Conservation (phyloP, 1,284 basidiomycete genomes). For the Cystobasidium sp. region DNA sequence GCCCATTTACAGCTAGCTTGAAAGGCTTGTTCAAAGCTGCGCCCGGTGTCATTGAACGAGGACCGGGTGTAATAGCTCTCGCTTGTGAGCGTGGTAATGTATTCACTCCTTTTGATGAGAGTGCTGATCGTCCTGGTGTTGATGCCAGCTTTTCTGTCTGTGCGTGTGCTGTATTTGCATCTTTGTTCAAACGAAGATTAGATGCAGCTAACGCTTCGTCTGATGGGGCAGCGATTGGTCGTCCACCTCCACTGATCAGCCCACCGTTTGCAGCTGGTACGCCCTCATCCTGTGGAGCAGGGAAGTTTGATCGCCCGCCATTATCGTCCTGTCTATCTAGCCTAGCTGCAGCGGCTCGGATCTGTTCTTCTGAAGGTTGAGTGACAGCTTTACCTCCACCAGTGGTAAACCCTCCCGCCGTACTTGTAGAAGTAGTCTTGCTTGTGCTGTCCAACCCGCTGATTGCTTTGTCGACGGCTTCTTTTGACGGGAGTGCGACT, state of each 20-base stretch:
- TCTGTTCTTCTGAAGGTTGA: constrained; percentile 18
- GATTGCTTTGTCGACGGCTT: constrained; percentile 1
- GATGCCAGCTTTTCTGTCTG: background rate
- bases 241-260: constrained; percentile 6
- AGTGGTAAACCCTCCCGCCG: constrained; percentile 26
- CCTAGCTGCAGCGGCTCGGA: background rate
- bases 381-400: constrained; percentile 32
- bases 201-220: background rate
- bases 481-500: constrained; percentile 16
- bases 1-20: background rate
- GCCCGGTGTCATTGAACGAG: background rate
- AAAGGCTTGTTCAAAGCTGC: constrained; percentile 13
- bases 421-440: background rate
- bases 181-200: background rate
- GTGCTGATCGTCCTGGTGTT: constrained; percentile 19
- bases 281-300: background rate
- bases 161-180: background rate
- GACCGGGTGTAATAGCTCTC: background rate
- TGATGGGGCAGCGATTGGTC: constrained; percentile 11
- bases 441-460: background rate
- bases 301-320: background rate
- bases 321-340: background rate
- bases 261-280: background rate
- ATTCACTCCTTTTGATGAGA: constrained; percentile 4
- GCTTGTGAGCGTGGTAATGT: constrained; percentile 1